Percentiles rank a stretch among this genome's conserved stretches.
Conservation (phyloP, 805 yeast genomes). For the Starmerella davenportii region DNA sequence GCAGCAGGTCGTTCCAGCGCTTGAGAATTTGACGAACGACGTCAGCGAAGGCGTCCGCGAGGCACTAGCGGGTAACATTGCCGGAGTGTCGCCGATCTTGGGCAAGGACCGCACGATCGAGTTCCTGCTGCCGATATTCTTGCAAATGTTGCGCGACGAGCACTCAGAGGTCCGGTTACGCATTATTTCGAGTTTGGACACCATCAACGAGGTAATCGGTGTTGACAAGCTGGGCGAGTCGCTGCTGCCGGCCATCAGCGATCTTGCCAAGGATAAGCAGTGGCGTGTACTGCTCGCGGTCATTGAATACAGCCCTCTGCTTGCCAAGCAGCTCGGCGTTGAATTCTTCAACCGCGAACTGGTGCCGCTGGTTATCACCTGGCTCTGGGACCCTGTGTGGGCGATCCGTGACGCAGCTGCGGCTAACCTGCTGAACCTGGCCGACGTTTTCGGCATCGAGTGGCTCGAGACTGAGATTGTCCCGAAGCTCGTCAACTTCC, state of each 20-base stretch:
- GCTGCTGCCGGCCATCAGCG: slow-evolving; percentile 85
- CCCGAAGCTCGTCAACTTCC: slow-evolving; percentile 47
- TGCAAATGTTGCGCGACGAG: slow-evolving; percentile 90
- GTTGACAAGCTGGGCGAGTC: slow-evolving; percentile 72
- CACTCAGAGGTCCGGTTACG: slow-evolving; percentile 90
- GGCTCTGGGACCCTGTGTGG: slow-evolving; percentile 96
- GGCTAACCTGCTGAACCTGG: slow-evolving; percentile 54
- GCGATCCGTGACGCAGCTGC: slow-evolving; percentile 96
- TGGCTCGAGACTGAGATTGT: slow-evolving; percentile 85
- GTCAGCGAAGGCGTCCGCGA: slow-evolving; percentile 86
- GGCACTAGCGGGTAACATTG: slow-evolving; percentile 73
- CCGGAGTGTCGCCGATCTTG: slow-evolving; percentile 69
- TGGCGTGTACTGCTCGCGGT: slow-evolving; percentile 97
- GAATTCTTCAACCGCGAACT: slow-evolving; percentile 83
- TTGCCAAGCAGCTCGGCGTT: slow-evolving; percentile 87
- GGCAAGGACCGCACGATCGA: slow-evolving; percentile 73
- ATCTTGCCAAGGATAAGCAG: slow-evolving; percentile 85
- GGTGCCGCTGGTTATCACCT: slow-evolving; percentile 80
- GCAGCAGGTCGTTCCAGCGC: slow-evolving; percentile 61
- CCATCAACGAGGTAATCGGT: slow-evolving; percentile 87
- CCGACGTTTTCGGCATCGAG: slow-evolving; percentile 73
- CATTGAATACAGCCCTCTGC: slow-evolving; percentile 84
- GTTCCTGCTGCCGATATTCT: slow-evolving; percentile 65
- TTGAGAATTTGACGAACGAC: slow-evolving; percentile 70
- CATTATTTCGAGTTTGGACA: slow-evolving; percentile 77